Evolutionary conservation across 495 filamentous ascomycete genomes (phyloP).

Genomic region (Xylaria scruposa): DNA sequence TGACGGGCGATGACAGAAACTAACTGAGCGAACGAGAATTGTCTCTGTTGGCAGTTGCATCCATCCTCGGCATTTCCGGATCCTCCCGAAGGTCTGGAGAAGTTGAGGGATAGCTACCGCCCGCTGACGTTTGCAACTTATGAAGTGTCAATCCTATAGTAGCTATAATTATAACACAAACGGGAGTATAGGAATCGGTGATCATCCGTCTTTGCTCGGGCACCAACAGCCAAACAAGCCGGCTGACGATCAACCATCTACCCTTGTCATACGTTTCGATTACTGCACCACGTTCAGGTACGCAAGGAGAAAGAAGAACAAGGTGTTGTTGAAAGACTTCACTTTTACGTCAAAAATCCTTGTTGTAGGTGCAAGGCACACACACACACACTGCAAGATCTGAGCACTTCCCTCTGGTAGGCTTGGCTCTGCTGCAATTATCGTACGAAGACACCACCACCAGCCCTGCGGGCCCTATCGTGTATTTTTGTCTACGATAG

Average conservation of each 20-base stretch:
- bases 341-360: not conserved
- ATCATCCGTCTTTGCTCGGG: constrained; percentile 50
- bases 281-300: constrained; percentile 25
- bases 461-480: constrained; percentile 17
- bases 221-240: constrained; percentile 54
- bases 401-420: constrained; percentile 18
- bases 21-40: not conserved
- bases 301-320: constrained; percentile 14
- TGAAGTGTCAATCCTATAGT: constrained; percentile 18
- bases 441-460: constrained; percentile 24
- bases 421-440: constrained; percentile 25
- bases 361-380: constrained; percentile 17
- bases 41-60: constrained; percentile 16
- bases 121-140: constrained; percentile 19
- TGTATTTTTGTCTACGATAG: not conserved
- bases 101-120: not conserved
- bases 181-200: constrained; percentile 22
- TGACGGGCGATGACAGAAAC: not conserved
- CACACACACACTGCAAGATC: not conserved
- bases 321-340: not conserved
- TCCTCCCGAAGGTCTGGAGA: constrained; percentile 19
- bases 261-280: constrained; percentile 34
- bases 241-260: constrained; percentile 42
- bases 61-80: constrained; percentile 22
- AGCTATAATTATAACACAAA: constrained; percentile 23